These are phyloP conservation scores for Saccharum hybrid DNA, from an alignment of 202 grass and related monocot genomes.

Conservation along the genomic window DNA sequence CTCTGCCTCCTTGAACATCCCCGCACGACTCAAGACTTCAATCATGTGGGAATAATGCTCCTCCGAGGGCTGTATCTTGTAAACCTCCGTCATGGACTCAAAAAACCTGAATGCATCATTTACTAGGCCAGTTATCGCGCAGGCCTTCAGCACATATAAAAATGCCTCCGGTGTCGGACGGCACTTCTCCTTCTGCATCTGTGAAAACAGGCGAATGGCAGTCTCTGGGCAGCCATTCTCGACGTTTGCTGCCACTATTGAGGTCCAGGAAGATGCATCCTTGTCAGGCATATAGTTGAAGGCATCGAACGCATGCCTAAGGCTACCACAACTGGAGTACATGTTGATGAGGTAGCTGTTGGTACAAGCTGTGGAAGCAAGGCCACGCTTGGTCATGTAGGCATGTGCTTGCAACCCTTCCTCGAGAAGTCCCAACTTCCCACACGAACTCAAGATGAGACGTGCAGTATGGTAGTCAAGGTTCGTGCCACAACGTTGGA, in stretches of 20 bases:
- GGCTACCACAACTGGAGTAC: constrained; percentile 66
- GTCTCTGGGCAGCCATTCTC: constrained; percentile 54
- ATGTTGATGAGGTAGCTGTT: constrained; percentile 62
- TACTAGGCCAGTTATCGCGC: constrained; percentile 56
- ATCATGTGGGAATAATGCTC: constrained; percentile 62
- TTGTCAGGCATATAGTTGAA: constrained; percentile 59
- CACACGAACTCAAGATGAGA: constrained; percentile 53
- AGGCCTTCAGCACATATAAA: constrained; percentile 60
- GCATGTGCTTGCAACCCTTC: constrained; percentile 64
- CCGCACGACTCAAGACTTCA: constrained; percentile 54
- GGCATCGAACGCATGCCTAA: constrained; percentile 51
- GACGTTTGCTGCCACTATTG: constrained; percentile 57
- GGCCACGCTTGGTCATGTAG: constrained; percentile 59
- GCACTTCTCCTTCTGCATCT: constrained; percentile 52
- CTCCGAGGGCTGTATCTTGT: constrained; percentile 54
- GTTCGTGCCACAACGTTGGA: constrained; percentile 47
- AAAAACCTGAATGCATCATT: constrained; percentile 64
- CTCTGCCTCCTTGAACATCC: constrained; percentile 75
- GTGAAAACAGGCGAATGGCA: constrained; percentile 56
- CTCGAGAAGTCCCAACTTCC: constrained; percentile 35
- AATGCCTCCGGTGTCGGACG: constrained; percentile 53
- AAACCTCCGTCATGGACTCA: constrained; percentile 60
- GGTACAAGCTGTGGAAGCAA: constrained; percentile 44
- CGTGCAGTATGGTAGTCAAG: constrained; percentile 47
- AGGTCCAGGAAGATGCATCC: constrained; percentile 64